Base-by-base conservation (phyloP, 352 stramenopile genomes). In the Elongisporangium prolatum region DNA sequence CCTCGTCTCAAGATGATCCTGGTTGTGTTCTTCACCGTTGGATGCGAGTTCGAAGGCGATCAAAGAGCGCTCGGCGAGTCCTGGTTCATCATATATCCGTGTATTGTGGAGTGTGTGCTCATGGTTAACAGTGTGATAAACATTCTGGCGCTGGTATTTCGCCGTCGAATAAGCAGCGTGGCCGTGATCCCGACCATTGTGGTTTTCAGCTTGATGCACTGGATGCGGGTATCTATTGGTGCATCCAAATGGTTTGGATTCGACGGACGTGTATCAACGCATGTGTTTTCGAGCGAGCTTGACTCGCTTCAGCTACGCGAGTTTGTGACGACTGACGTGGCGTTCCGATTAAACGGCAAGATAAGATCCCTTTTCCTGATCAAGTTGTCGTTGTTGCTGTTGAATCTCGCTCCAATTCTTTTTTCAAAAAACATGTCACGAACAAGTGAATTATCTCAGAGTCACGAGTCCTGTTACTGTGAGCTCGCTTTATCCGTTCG, bases 41-140 rank as follows among this genome's bases (percentile, higher is more conserved):
- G 72, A 0, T 80, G 68, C 40, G 22, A 59, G 52, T 85, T 84
- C 48, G 71, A 88, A 49, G 77, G 74, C 6, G 64, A 83, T 11
- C 72, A 85, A 38, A 53, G 44, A 14, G 66, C 57, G 21, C 61
- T 88, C 16, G 68, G 64, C 4, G 70, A 84, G 38, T 63, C 67
- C 2, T 82, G 72, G 68, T 82, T 75, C 52, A 64, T 71, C 17
- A 69, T 81, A 14, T 87, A 84, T 48, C 72, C 70, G 0, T 57
- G 58, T 2, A 64, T 84, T 21, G 57, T 50, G 13, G 77, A 84
- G 59, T 61, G 71, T 11, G 51, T 71, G 9, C 59, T 84, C 3
- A 54, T 84, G 6, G 69, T 65, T 40, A 82, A 69, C 64, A 79
- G 71, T 16, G 21, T 82, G 50, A 55, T 80, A 51, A 84, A 87